Conservation (phyloP, 2,329 filamentous ascomycete species). For the Cercospora zeina region DNA sequence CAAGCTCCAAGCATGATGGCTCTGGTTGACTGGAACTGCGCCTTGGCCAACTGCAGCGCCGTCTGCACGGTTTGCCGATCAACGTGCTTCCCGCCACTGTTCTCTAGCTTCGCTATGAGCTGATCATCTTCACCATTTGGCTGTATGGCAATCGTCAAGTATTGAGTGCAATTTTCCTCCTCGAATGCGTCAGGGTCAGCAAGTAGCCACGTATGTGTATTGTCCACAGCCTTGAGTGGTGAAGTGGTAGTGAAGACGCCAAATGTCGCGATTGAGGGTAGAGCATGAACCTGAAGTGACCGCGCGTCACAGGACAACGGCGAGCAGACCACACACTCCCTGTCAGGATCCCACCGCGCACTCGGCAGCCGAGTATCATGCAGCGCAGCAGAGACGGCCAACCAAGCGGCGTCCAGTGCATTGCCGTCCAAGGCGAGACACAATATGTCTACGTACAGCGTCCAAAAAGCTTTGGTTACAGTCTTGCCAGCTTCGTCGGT, state of each 20-base stretch:
- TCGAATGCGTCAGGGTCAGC: constrained; percentile 89
- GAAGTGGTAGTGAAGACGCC: constrained; percentile 68
- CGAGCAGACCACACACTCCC: constrained; percentile 75
- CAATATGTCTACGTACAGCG: constrained; percentile 90
- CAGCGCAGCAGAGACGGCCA: constrained; percentile 77
- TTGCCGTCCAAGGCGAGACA: constrained; percentile 93
- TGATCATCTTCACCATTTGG: constrained; percentile 44
- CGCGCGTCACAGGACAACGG: constrained; percentile 56
- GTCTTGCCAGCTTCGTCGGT: constrained; percentile 42
- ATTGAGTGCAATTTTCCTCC: constrained; percentile 79
- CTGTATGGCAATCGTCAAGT: constrained; percentile 80
- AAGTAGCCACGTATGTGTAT: constrained; percentile 64
- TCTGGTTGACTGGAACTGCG: constrained; percentile 61
- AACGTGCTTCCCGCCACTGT: constrained; percentile 74
- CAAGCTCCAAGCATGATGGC: constrained; percentile 1
- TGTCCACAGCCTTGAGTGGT: constrained; percentile 50
- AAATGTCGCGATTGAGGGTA: constrained; percentile 77
- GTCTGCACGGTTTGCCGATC: constrained; percentile 63
- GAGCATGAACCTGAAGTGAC: constrained; percentile 60
- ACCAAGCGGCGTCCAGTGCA: constrained; percentile 88
- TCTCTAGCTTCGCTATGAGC: constrained; percentile 72
- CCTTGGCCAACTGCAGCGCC: constrained; percentile 60
- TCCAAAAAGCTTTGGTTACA: constrained; percentile 84
- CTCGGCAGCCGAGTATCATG: constrained; percentile 72
- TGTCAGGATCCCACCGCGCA: constrained; percentile 81